Evolutionary conservation across 1,139 yeast genomes (phyloP).

Genomic region (Scheffersomyces cryptocercus): DNA sequence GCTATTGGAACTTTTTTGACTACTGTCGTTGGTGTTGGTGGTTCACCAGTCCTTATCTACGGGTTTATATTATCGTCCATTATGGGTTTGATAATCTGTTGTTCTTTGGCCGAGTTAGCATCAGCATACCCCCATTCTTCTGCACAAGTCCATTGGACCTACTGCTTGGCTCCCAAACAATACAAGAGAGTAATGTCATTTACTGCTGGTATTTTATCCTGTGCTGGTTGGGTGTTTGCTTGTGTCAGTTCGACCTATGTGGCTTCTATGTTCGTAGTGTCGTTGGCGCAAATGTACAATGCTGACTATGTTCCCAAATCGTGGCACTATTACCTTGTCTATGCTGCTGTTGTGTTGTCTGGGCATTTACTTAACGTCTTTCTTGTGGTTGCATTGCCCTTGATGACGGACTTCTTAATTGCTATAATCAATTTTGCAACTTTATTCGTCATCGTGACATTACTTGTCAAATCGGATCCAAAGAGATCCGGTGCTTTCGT

Average conservation of each 20-base stretch:
- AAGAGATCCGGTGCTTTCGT: constrained; percentile 25
- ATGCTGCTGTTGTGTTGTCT: constrained; percentile 15
- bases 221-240: constrained; percentile 13
- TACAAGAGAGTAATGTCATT: constrained; percentile 18
- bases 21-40: constrained; percentile 29
- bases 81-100: constrained; percentile 23
- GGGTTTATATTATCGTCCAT: constrained; percentile 23
- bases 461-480: constrained; percentile 23
- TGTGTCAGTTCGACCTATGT: constrained; percentile 8
- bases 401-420: constrained; percentile 18
- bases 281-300: constrained; percentile 16
- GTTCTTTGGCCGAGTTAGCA: constrained; percentile 28
- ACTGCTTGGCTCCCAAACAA: constrained; percentile 21
- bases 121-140: constrained; percentile 30
- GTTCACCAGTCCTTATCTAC: constrained; percentile 24
- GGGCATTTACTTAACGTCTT: constrained; percentile 23
- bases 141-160: constrained; percentile 33
- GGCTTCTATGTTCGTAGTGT: constrained; percentile 7
- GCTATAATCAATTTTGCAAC: constrained; percentile 26
- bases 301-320: constrained; percentile 21
- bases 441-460: constrained; percentile 23
- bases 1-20: constrained; percentile 28
- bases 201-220: constrained; percentile 18
- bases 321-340: constrained; percentile 27
- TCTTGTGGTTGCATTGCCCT: constrained; percentile 18